Conservation (phyloP, 179 eudicot species). For the Camellia oleifera region DNA sequence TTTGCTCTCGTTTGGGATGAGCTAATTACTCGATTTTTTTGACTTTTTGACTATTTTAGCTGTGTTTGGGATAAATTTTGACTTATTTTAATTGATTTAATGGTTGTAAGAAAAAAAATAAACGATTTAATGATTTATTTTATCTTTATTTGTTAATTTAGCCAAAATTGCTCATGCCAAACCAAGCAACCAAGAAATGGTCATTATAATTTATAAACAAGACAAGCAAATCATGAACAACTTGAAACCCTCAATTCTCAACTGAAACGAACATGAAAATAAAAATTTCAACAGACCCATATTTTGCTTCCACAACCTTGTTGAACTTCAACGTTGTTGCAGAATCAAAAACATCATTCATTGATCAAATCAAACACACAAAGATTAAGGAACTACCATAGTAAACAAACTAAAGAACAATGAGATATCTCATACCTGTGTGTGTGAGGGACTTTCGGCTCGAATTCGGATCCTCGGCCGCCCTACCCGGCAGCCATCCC, state of each 20-base stretch:
- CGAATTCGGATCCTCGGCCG: no score
- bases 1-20: no score
- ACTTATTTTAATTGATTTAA: no score
- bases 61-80: no score
- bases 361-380: neutral
- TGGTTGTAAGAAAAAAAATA: no score
- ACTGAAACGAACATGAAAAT: neutral
- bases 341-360: neutral
- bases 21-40: no score
- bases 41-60: no score
- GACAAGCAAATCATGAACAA: neutral
- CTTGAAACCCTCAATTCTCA: neutral
- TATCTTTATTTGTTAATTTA: no score
- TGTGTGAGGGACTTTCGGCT: neutral
- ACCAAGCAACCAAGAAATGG: no score
- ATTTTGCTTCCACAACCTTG: neutral
- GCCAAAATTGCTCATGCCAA: no score
- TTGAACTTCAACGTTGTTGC: neutral
- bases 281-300: neutral
- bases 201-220: neutral
- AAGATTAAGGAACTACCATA: neutral
- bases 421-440: conserved; percentile 16
- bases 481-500: no score
- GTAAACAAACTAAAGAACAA: conserved; percentile 17
- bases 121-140: no score